Evolutionary conservation across 177 flowering plant genomes (phyloP), one percentile per base, ranked within the genome.

Genomic region (Vitis hybrid): DNA sequence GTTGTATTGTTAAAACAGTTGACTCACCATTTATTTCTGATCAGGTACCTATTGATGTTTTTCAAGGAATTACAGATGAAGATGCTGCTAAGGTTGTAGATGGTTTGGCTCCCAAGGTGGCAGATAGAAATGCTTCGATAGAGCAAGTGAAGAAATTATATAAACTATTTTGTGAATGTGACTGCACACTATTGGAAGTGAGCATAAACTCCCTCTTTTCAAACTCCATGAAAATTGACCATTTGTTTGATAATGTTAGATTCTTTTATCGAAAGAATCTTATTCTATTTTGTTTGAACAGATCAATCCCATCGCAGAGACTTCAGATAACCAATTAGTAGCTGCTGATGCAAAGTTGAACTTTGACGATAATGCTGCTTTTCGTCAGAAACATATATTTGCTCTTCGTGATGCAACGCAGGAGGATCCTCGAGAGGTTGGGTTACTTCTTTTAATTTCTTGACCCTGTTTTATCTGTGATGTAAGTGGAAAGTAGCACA

Each of bases 31-130:
- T 65, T 60, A 33, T 71, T 67, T 61, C 64, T 66, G 49, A 62
- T 65, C 77, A 95, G 99, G 98, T 95, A 8, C 95, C 99, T 19
- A 85, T 95, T 77, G 94, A 96, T 81, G 97, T 93, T 64, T 91
- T 92, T 79, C 72, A 85, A 74, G 99, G 99, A 76, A 96, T 96
- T 52, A 96, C 97, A 10, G 98, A 96, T 84, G 97, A 88, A 75
- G 98, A 93, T 89, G 99, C 99, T 82, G 95, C 97, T n/a, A 91
- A 92, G 83, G 98, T 96, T 75, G 99, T 96, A 1, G 99, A 96
- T 85, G 99, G 99, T 64, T 83, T 96, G 78, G 90, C 92, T 66
- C 95, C 88, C 61, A 88, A 80, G 75, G 89, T 67, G 9, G 93
- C 95, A 58, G 97, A 92, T 72, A 85, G 82, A 83, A 82, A 82